Evolutionary conservation across 768 basidiomycete genomes (phyloP), one percentile per base, ranked within the genome.

Genomic region (Nidula microcarpa): DNA sequence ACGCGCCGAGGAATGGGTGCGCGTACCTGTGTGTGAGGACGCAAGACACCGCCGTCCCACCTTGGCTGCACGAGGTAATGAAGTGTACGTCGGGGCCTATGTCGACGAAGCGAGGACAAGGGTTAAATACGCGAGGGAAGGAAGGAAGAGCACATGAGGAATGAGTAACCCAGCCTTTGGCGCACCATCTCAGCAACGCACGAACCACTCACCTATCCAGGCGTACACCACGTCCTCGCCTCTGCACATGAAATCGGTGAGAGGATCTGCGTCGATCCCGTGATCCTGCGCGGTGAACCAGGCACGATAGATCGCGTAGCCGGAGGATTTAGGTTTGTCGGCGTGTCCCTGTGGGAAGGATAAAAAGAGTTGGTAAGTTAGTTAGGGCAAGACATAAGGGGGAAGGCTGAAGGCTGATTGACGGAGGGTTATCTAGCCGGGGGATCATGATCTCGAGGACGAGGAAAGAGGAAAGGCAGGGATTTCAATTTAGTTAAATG

Each of bases 291-390:
- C 47, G 17, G 16, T 44, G 33, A 66, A 63, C 62, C 60, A 65
- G 6, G 65, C 57, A n/a, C 65, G 58, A 41, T 60, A 63, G 16
- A 65, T 55, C 8, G 62, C 64, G 51, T 65, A 63, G 14, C 64
- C 63, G 18, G 62, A 63, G 5, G 58, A 33, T 49, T 55, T 56
- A 39, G 62, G 62, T 44, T 60, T 57, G 45, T 65, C 62, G 33
- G 58, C 51, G 47, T 57, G 60, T 6, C 64, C 62, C 61, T 65
- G 44, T 18, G 23, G 23, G 23, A 30, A 4, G 23, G 23, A 30
- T 30, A 30, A 30, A 30, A 30, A 30, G 23, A 30, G 23, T 30
- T 30, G 23, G 23, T 30, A 30, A 30, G 23, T 30, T 4, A 30
- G 4, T 30, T 30, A 4, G 23, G 23, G 23, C 23, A 30, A 30